A percentile compares a stretch with the other conserved stretches of the same genome.
These are phyloP conservation scores for Nicotiana tabacum DNA, from an alignment of 257 asterid species.

Conservation along the genomic window DNA sequence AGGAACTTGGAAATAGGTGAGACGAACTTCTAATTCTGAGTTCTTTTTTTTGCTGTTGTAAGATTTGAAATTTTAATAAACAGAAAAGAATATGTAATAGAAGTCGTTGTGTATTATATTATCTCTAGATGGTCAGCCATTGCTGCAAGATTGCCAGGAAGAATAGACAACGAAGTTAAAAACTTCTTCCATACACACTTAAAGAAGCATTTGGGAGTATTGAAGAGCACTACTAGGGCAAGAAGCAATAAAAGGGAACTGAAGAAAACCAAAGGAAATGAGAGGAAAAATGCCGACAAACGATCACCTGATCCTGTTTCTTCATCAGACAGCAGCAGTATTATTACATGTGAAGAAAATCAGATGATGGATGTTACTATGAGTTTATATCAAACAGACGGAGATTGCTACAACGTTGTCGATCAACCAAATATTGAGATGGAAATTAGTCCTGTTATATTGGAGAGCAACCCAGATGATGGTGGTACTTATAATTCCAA, in stretches of 20 bases:
- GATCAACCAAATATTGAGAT: neutral
- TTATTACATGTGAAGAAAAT: neutral
- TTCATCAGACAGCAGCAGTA: neutral
- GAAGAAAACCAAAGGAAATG: neutral
- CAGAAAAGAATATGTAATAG: neutral
- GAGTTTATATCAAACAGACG: neutral
- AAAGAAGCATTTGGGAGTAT: neutral
- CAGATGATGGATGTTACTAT: too few relatives aligned
- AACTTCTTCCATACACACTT: conserved; percentile 6
- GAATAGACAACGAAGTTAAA: conserved; percentile 2
- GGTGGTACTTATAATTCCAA: too few relatives aligned
- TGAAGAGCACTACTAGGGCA: neutral
- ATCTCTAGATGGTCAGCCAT: neutral
- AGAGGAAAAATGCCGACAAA: neutral
- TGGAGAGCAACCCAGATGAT: neutral
- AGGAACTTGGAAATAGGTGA: conserved; percentile 4
- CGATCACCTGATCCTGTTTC: neutral
- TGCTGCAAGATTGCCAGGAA: conserved; percentile 1
- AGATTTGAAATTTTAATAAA: too few relatives aligned
- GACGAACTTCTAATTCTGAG: neutral
- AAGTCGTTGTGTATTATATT: neutral
- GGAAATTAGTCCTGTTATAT: neutral
- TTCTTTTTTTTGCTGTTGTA: neutral
- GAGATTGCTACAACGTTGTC: neutral
- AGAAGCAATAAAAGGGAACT: neutral